Evolutionary conservation across 495 filamentous ascomycete genomes (phyloP), one percentile per base, ranked within the genome.

Genomic region (Aspergillus carlsbadensis): DNA sequence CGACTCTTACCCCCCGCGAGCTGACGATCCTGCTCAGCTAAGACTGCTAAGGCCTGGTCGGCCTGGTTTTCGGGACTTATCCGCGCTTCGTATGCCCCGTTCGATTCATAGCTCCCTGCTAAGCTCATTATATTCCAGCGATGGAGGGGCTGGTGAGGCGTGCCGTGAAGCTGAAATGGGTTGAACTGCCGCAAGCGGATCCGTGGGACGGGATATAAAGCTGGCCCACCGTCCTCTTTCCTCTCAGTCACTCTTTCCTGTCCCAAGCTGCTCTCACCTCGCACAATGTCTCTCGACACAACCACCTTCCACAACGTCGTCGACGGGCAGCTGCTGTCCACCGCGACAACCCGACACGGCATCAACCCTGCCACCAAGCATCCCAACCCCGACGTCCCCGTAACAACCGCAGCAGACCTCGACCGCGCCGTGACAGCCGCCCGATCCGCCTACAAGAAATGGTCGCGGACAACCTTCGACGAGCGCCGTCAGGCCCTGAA

Each of bases 401-500:
- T 86, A 36, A 74, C 75, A 0, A 78, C 69, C 4, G 68, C 75
- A 26, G 61, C 77, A 34, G 84, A 88, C 48, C 70, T 87, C 18
- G 77, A 86, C 57, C 67, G 70, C 17, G 82, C 84, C 11, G 80
- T 83, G 1, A 44, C 58, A 0, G 70, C 74, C 6, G 83, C 74
- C 1, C 64, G 67, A 18, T 62, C 62, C 20, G 84, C 82, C 0
- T 85, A 81, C 63, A 63, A 72, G 15, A 64, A 52, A 39, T 86
- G 82, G 83, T 70, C 73, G 14, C 69, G 76, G 48, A 76, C 73
- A 7, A 63, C 78, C 6, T 57, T 81, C 3, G 72, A 78, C n/a
- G 73, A 84, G 64, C 78, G 88, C 14, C 77, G 83, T 34, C 74
- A 80, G 21, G 63, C 79, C 10, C 61, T 89, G 5, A 50, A 69